These are phyloP conservation scores for Sphaceloma murrayae DNA, from an alignment of 2,329 filamentous ascomycete genomes.

Conservation along the genomic window DNA sequence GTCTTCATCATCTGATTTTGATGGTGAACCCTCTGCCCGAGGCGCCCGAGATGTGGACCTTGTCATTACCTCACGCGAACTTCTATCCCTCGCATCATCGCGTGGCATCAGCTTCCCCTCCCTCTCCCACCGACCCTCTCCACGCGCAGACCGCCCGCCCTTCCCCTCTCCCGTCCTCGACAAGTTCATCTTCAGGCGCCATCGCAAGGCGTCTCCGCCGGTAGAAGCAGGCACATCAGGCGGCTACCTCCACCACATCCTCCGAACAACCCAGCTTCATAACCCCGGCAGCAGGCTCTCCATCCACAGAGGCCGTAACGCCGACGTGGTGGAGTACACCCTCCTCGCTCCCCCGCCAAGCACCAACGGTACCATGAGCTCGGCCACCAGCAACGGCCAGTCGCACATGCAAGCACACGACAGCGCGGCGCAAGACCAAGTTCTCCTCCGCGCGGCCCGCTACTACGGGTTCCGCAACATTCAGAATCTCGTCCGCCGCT, in stretches of 20 bases:
- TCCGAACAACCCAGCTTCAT: slow-evolving; percentile 61
- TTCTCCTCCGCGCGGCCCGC: slow-evolving; percentile 67
- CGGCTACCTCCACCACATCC: slow-evolving; percentile 77
- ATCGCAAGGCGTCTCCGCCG: slow-evolving; percentile 34
- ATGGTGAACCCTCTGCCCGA: slow-evolving; percentile 30
- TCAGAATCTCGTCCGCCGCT: slow-evolving; percentile 85
- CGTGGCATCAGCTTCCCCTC: slow-evolving; percentile 67
- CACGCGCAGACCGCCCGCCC: slow-evolving; percentile 37
- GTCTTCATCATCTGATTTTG: slow-evolving; percentile 38
- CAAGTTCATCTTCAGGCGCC: slow-evolving; percentile 62
- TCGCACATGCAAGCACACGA: too few species aligned
- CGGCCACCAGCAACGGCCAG: too few species aligned
- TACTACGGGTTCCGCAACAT: slow-evolving; percentile 99
- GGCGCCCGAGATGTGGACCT: slow-evolving; percentile 86
- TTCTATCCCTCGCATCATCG: slow-evolving; percentile 78
- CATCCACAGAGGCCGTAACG: slow-evolving; percentile 68
- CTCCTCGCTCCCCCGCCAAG: slow-evolving; percentile 44
- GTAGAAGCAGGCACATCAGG: slow-evolving; percentile 64
- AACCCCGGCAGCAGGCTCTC: slow-evolving; percentile 64
- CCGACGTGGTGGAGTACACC: slow-evolving; percentile 79
- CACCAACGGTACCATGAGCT: slow-evolving; percentile 30
- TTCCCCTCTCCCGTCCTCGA: slow-evolving; percentile 68
- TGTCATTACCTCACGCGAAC: slow-evolving; percentile 92
- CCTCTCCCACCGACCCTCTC: slow-evolving; percentile 52
- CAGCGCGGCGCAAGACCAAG: neutral